A percentile compares a stretch with the other conserved stretches of the same genome.
Conservation (phyloP, 2,329 filamentous ascomycete species). For the Colletotrichum plurivorum region DNA sequence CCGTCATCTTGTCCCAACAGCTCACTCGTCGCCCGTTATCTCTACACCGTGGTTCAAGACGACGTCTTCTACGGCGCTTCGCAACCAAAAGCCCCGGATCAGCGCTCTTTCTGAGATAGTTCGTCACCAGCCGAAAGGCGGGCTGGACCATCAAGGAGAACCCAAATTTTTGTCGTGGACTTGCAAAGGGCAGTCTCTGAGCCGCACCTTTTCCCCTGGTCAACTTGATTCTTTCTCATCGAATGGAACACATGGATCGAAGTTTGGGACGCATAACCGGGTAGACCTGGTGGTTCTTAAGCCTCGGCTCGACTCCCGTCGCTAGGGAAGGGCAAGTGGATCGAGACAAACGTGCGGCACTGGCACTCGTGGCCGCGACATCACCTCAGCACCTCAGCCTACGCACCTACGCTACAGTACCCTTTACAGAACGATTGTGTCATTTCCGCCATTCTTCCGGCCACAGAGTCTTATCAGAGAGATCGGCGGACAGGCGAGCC, state of each 20-base stretch:
- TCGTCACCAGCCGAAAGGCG: background rate
- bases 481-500: conserved; percentile 36
- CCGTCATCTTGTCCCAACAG: conserved; percentile 8
- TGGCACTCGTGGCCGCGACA: conserved; percentile 17
- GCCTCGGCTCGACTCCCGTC: conserved; percentile 3
- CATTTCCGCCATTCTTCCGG: conserved; percentile 32
- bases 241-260: background rate
- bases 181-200: too few species aligned
- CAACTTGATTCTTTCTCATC: background rate
- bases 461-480: conserved; percentile 29
- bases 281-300: background rate
- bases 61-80: too few species aligned
- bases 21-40: background rate
- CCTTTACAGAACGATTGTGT: conserved; percentile 19
- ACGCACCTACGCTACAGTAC: conserved; percentile 13
- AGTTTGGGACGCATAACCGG: background rate
- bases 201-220: background rate
- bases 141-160: background rate
- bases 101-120: background rate
- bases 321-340: background rate
- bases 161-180: too few species aligned
- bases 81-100: background rate
- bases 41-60: background rate
- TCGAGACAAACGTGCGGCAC: background rate
- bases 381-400: background rate